Evolutionary conservation across 208 protist genomes (phyloP), one percentile per base, ranked within the genome.

Genomic region (Angomonas ambiguus): DNA sequence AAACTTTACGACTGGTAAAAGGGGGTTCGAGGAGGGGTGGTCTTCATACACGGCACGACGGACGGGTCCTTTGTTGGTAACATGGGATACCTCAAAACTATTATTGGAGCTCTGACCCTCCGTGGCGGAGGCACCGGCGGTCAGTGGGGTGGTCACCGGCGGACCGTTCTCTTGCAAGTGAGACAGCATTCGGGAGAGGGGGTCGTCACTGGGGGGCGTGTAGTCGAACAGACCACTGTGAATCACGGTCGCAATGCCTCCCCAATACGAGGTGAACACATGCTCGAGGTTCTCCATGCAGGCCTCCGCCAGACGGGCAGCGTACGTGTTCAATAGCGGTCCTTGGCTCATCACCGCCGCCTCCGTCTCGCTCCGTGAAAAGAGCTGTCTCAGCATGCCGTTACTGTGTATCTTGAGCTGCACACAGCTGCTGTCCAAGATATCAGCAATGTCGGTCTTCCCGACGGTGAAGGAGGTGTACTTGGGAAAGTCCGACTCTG

Each of bases 181-280:
- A 41, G 18, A 25, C 20, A 92, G 57, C 70, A 88, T 87, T 20
- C 55, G 67, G 18, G 48, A 72, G 38, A 92, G 57, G 10, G 65
- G 25, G 11, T 64, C 71, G 55, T n/a, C 59, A 2, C 64, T 27
- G 32, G 82, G 71, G 16, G 83, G 76, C 22, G 28, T 32, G 51
- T 87, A 90, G 77, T 93, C 86, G 60, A 88, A 93, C 13, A 79
- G 57, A 16, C 86, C 86, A 20, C 67, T 69, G 68, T 90, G 86
- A 27, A 93, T 80, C 5, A 81, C 73, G 11, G 67, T 70, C 31
- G 83, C 86, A 64, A 93, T 88, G 32, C 90, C 87, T 34, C 85
- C 80, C 87, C 90, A 96, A 72, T 93, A 96, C 22, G 86, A 87
- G 10, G 80, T 80, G 11, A 91, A 41, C 18, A 85, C 77, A 63